Percentiles rank a stretch among this genome's conserved stretches.
These are phyloP conservation scores for Melampsora abietis-canadensis DNA, from an alignment of 1,284 basidiomycete species.

Conservation along the genomic window DNA sequence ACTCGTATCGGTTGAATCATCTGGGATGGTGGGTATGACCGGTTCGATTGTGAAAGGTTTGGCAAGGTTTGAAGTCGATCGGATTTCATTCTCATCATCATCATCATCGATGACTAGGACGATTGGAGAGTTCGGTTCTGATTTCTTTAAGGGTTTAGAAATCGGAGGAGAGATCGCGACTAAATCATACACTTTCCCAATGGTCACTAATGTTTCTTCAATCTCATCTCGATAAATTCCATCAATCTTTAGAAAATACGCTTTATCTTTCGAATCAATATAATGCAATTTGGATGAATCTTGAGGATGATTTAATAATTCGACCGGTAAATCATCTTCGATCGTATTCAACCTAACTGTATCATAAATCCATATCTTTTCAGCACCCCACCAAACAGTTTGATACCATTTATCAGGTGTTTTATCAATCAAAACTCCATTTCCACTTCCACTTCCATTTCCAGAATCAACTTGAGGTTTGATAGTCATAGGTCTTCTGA, in stretches of 20 bases:
- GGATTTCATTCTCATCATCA: background rate
- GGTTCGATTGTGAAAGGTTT: too few species aligned
- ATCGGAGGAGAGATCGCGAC: background rate
- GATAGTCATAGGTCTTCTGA: background rate
- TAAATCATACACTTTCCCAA: slow-evolving; percentile 29
- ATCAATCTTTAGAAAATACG: slow-evolving; percentile 24
- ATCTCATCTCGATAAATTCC: slow-evolving; percentile 16
- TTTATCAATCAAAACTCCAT: background rate
- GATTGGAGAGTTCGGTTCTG: background rate
- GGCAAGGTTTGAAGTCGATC: background rate
- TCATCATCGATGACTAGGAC: background rate
- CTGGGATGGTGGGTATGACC: background rate
- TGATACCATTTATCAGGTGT: slow-evolving; percentile 25
- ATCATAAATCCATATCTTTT: slow-evolving; percentile 31
- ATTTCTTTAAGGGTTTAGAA: background rate
- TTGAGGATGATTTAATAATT: background rate
- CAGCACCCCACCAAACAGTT: slow-evolving; percentile 39
- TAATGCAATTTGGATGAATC: background rate
- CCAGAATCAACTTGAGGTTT: background rate
- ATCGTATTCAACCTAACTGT: slow-evolving; percentile 19
- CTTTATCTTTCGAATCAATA: background rate
- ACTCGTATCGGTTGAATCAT: background rate
- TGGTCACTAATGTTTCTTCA: background rate
- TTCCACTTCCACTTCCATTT: background rate
- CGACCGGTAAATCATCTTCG: background rate